Percentiles rank a stretch among this genome's conserved stretches.
These are phyloP conservation scores for Thyridium curvatum DNA, from an alignment of 2,329 filamentous ascomycete species.

Conservation along the genomic window DNA sequence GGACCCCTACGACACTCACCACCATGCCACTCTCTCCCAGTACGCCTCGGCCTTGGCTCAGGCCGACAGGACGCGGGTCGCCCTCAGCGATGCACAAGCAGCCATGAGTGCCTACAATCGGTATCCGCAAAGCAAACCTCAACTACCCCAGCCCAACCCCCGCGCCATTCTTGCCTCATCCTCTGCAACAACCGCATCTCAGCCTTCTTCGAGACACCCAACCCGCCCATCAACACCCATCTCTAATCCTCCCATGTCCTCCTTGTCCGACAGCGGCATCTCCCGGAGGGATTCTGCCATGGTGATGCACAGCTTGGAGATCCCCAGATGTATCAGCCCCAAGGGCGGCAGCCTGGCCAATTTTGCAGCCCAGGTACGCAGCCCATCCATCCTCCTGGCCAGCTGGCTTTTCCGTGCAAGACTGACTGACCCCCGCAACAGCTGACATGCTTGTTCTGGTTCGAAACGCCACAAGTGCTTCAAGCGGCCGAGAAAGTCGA, in stretches of 20 bases:
- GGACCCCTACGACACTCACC: constrained; percentile 17
- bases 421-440: too few species aligned
- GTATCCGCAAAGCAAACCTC: constrained; percentile 4
- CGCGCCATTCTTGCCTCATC: constrained; percentile 2
- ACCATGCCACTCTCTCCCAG: constrained; percentile 3
- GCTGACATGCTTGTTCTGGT: constrained; percentile 98
- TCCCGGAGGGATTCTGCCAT: constrained; percentile 35
- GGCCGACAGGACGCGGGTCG: constrained; percentile 11
- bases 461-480: constrained; percentile 78
- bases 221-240: constrained; percentile 30
- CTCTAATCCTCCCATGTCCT: constrained; percentile 18
- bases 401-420: too few species aligned
- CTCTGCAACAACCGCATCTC: constrained; percentile 7
- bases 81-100: constrained; percentile 10
- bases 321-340: constrained; percentile 70
- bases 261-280: constrained; percentile 20
- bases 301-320: constrained; percentile 57
- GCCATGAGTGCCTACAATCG: constrained; percentile 5
- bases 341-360: constrained; percentile 72
- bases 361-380: constrained; percentile 71
- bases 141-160: constrained; percentile 6
- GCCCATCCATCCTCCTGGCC: neutral
- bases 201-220: constrained; percentile 22
- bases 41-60: constrained; percentile 8
- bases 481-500: constrained; percentile 63